A percentile compares a stretch with the other conserved stretches of the same genome.
These are phyloP conservation scores for Tolypocladium tundrense DNA, from an alignment of 2,329 filamentous ascomycete species.

Conservation along the genomic window DNA sequence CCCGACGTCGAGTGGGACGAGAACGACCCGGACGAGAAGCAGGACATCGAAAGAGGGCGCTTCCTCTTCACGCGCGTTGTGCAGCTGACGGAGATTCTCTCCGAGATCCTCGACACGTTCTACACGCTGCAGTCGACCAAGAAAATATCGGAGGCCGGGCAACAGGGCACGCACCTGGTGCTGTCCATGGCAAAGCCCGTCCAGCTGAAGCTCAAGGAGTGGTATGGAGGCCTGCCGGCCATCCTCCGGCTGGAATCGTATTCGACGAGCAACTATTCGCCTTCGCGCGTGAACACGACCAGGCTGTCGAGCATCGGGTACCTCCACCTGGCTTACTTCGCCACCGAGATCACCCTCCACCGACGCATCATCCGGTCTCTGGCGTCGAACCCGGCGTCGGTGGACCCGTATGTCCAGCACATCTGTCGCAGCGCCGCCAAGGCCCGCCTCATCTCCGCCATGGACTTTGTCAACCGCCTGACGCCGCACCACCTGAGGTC, in stretches of 20 bases:
- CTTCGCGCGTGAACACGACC: conserved; percentile 20
- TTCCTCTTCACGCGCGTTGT: conserved; percentile 68
- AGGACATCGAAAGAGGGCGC: conserved; percentile 57
- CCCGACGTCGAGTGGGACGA: conserved; percentile 61
- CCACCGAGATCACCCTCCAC: conserved; percentile 87
- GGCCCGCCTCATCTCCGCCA: conserved; percentile 84
- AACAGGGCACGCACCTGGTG: conserved; percentile 62
- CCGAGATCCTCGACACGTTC: conserved; percentile 74
- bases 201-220: conserved; percentile 72
- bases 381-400: conserved; percentile 25
- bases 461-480: conserved; percentile 94
- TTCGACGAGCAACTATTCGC: conserved; percentile 14
- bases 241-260: conserved; percentile 56
- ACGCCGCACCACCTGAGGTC: conserved; percentile 76
- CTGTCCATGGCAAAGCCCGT: conserved; percentile 70
- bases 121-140: conserved; percentile 71
- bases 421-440: conserved; percentile 93
- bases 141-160: conserved; percentile 53
- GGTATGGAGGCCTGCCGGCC: conserved; percentile 62
- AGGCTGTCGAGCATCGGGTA: conserved; percentile 58
- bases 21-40: conserved; percentile 48
- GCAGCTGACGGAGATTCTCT: conserved; percentile 61
- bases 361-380: conserved; percentile 82
- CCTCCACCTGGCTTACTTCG: conserved; percentile 85
- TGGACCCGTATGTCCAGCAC: conserved; percentile 75